Base-by-base conservation (phyloP, 148 eudicot genomes). In the Gaultheria prostrata region DNA sequence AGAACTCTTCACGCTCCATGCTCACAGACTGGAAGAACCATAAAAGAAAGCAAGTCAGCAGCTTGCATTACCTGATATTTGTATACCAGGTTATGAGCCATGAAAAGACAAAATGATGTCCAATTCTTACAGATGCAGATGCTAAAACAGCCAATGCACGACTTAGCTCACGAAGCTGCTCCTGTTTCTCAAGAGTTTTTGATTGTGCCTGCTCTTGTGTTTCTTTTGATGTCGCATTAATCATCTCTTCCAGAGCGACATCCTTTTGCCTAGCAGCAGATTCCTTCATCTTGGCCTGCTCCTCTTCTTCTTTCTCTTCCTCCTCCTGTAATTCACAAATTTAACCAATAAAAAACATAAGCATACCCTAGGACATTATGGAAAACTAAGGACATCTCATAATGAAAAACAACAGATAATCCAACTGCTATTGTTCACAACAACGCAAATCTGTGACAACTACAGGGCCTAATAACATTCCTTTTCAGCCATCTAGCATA, bases 101-200 rank as follows among this genome's bases (percentile, higher is more conserved):
- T 1, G 9, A 15, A 71, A 71, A 30, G 21, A 71, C 20, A 30
- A 15, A 71, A 71, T 71, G 45, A 71, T 6, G 70, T 63, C 70
- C 32, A 63, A 63, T 83, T 86, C 88, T 87, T 89, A 95, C 98
- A 76, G 98, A 95, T 82, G 98, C 97, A 85, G 98, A 95, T 90
- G 98, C 98, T 84, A 94, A 87, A 88, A 95, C 94, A 87, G 98
- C 95, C 90, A 95, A 88, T 72, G 98, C 98, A 76, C 94, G 98
- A 74, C 98, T 95, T 76, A 95, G 90, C 87, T 93, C 90, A 86
- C 94, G 90, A 74, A 95, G 93, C 85, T 93, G 91, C 73, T 95
- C 93, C 77, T 89, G 90, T 84, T 92, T 93, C 76, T 94, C 97
- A 43, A 80, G 71, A 18, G 94, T 88, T 85, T 86, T 88, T 76